Conservation (phyloP, 2,329 filamentous ascomycete genomes). For the Didymella lethalis region DNA sequence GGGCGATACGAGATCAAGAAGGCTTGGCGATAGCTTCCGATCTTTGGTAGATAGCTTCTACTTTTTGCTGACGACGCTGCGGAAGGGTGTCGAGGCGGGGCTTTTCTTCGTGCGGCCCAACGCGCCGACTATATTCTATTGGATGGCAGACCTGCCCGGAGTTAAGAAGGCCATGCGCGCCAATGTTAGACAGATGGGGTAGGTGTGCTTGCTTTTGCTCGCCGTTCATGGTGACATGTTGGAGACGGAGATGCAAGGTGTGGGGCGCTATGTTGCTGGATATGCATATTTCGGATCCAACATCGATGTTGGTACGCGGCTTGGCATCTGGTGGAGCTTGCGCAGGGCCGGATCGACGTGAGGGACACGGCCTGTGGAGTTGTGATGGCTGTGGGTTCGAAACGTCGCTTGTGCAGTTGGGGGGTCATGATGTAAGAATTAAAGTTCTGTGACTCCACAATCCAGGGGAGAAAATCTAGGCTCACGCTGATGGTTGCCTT, state of each 20-base stretch:
- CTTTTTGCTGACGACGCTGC: neutral
- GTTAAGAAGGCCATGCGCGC: neutral
- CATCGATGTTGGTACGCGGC: slow-evolving; percentile 4
- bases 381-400: slow-evolving; percentile 1
- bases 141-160: neutral
- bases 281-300: slow-evolving; percentile 1
- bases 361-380: slow-evolving; percentile 1
- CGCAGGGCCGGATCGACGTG: slow-evolving; percentile 10
- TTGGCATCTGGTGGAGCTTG: slow-evolving; percentile 4
- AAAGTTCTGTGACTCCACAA: neutral
- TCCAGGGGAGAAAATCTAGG: neutral
- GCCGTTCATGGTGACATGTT: neutral
- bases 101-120: neutral
- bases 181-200: neutral
- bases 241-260: slow-evolving; percentile 12
- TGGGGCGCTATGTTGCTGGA: slow-evolving; percentile 1
- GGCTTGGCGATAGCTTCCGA: slow-evolving; percentile 13
- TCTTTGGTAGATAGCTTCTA: slow-evolving; percentile 5
- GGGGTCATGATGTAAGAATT: slow-evolving; percentile 1
- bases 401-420: neutral
- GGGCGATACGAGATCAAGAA: slow-evolving; percentile 11
- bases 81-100: neutral
- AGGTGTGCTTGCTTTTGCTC: slow-evolving; percentile 2
- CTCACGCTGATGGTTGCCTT: neutral
- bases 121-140: neutral